Evolutionary conservation across 1,284 basidiomycete species (phyloP).

Genomic region (Trichosporon sp.): DNA sequence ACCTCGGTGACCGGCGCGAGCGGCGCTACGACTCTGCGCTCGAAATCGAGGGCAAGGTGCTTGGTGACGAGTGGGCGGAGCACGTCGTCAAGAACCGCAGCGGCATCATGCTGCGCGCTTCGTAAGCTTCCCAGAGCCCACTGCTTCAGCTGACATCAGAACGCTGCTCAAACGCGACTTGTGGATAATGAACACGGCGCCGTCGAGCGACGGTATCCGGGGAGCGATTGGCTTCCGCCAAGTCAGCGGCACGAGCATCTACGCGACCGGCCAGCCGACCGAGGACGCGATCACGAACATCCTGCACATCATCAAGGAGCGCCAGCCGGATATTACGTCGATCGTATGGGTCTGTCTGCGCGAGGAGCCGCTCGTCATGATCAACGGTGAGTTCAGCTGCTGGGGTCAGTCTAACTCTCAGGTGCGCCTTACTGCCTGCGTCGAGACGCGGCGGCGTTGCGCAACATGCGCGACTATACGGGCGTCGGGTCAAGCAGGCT

Average conservation of each 20-base stretch:
- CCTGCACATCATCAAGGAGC: constrained; percentile 62
- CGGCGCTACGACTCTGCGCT: constrained; percentile 60
- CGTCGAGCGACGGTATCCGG: constrained; percentile 63
- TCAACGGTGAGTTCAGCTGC: constrained; percentile 61
- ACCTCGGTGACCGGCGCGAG: constrained; percentile 25
- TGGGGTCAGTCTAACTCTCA: constrained; percentile 3
- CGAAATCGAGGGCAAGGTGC: constrained; percentile 68
- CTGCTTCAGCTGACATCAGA: constrained; percentile 5
- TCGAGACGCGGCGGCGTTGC: constrained; percentile 69
- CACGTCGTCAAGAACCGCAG: constrained; percentile 90
- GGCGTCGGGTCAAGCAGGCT: constrained; percentile 84
- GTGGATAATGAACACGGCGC: constrained; percentile 69
- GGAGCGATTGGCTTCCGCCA: constrained; percentile 94
- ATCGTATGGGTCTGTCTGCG: constrained; percentile 90
- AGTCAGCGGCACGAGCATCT: constrained; percentile 76
- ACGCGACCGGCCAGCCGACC: constrained; percentile 82
- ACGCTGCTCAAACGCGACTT: constrained; percentile 69
- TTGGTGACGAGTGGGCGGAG: constrained; percentile 90
- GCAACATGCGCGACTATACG: constrained; percentile 85
- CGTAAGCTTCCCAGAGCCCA: constrained; percentile 53
- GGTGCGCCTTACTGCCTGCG: constrained; percentile 52
- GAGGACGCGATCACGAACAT: constrained; percentile 84
- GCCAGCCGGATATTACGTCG: constrained; percentile 60
- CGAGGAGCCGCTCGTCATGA: constrained; percentile 83
- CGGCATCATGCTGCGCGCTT: constrained; percentile 84